Percentiles rank a stretch among this genome's conserved stretches.
These are phyloP conservation scores for Fusarium foetens DNA, from an alignment of 2,329 filamentous ascomycete species.

Conservation along the genomic window DNA sequence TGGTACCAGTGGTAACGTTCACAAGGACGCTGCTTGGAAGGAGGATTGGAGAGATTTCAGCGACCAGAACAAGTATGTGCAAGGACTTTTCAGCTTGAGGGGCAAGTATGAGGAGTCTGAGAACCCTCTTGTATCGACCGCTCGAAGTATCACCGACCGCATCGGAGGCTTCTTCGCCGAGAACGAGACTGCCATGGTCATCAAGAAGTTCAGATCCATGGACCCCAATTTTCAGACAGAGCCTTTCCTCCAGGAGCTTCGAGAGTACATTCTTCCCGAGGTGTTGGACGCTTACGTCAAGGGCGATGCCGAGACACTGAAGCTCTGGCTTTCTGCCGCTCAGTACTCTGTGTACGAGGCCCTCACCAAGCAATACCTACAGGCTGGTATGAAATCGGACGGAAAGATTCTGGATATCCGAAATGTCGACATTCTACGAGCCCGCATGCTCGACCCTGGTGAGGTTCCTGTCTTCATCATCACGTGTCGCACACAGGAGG, in stretches of 20 bases:
- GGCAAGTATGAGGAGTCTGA: constrained; percentile 94
- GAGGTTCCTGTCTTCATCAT: constrained; percentile 97
- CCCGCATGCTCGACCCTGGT: constrained; percentile 83
- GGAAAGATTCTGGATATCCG: constrained; percentile 95
- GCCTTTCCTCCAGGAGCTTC: constrained; percentile 92
- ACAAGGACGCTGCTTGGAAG: constrained; percentile 98
- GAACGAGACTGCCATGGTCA: constrained; percentile 96
- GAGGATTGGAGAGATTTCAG: constrained; percentile 98
- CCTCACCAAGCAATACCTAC: constrained; percentile 95
- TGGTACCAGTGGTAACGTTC: constrained; percentile 91
- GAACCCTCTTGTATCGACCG: constrained; percentile 92
- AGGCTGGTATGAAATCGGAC: constrained; percentile 91
- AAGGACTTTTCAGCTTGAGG: constrained; percentile 87
- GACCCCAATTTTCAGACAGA: constrained; percentile 95
- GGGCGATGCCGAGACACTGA: constrained; percentile 89
- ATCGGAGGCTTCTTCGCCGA: constrained; percentile 97
- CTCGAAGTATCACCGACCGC: constrained; percentile 91
- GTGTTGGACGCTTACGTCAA: constrained; percentile 98
- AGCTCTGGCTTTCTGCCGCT: constrained; percentile 94
- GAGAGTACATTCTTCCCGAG: constrained; percentile 97
- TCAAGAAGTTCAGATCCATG: constrained; percentile 97
- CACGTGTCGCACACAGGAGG: constrained; percentile 95
- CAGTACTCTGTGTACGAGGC: constrained; percentile 97
- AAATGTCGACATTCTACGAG: constrained; percentile 87
- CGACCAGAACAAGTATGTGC: constrained; percentile 87